Base-by-base conservation (phyloP, 768 basidiomycete species). In the Mycena indigotica region DNA sequence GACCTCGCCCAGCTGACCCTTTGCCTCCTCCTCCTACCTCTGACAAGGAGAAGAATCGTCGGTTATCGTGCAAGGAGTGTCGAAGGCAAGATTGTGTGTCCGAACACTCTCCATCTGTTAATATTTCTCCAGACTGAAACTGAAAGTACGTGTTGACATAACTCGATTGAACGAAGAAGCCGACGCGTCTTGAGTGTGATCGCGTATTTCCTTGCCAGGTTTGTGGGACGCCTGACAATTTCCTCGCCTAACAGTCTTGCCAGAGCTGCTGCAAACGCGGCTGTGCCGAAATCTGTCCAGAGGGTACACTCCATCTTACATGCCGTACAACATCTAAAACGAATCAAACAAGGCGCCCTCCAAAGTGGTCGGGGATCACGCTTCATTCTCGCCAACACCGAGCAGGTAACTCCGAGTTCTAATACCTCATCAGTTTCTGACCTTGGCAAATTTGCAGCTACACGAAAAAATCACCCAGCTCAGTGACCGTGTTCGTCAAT, bases 301-400 rank as follows among this genome's bases (percentile, higher is more conserved):
- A 82, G 65, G 54, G 76, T 68, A 26, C 54, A 40, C 52, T 21
- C 15, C 12, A 44, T 50, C 45, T 52, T 45, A 41, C 53, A 55
- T 51, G 60, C 64, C 58, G 45, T 58, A 44, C 28, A 35, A 19
- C 19, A 54, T 32, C 55, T 64, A 45, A 50, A 55, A 30, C 57
- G 46, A 44, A 41, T 41, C 48, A 10, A 28, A 32, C 23, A 28
- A 56, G 62, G 62, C 30, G 62, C 62, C 16, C 62, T 63, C 35
- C 62, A 63, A 52, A 63, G 62, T 28, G 49, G 59, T 19, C 53
- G 52, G 28, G 46, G 44, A 28, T 56, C 45, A 57, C 85, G 85
- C 53, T 87, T 87, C 60, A 87, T 87, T 61, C 81, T 87, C 30
- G 85, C 85, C 15, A 85, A 85, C 63, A 85, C 85, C 6, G 85